Base-by-base conservation (phyloP, 495 filamentous ascomycete species). In the Cairneyella variabilis region DNA sequence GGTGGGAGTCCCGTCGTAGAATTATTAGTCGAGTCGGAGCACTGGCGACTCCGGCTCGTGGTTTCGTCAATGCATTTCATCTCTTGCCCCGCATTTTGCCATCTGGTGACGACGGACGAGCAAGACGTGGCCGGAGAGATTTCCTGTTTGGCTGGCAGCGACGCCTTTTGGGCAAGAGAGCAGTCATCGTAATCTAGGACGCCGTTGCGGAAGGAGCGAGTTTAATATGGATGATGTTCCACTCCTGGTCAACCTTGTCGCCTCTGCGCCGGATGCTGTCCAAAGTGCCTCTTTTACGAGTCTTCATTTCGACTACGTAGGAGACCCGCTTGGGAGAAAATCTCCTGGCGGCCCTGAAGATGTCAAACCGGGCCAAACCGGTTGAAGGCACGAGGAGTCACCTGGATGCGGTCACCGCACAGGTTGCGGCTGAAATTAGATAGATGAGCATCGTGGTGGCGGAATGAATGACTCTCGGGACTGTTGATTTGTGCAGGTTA, bases 291-390 rank as follows among this genome's bases (percentile, higher is more conserved):
- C 32, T 50, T 14, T 23, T 22, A 37, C 34, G 47, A 50, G 18
- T 34, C 47, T 22, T 50, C 47, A 50, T 50, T 16, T 50, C 47
- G 32, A 50, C 28, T 37, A 38, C 37, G 22, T 2, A 11, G 23
- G 23, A 20, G 7, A 1, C 8, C 16, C 12, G 12, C 38, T 14
- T 14, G 38, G 23, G 38, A 41, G 18, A 41, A 41, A 41, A 8
- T 41, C 17, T 20, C 14, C 20, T 3, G 20, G n/a, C 7, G 4
- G 3, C 12, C 8, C 21, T 23, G 18, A 11, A 25, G 41, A 27
- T 23, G 41, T 6, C 14, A 23, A 23, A 44, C 4, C 18, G 28
- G 28, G 6, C 7, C 28, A 32, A 14, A 7, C 6, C 28, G 14
- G 28, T 32, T 7, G 7, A 32, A n/a, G n/a, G n/a, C n/a, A n/a